These are phyloP conservation scores for Hortaea werneckii DNA, from an alignment of 2,329 filamentous ascomycete species.

Conservation along the genomic window DNA sequence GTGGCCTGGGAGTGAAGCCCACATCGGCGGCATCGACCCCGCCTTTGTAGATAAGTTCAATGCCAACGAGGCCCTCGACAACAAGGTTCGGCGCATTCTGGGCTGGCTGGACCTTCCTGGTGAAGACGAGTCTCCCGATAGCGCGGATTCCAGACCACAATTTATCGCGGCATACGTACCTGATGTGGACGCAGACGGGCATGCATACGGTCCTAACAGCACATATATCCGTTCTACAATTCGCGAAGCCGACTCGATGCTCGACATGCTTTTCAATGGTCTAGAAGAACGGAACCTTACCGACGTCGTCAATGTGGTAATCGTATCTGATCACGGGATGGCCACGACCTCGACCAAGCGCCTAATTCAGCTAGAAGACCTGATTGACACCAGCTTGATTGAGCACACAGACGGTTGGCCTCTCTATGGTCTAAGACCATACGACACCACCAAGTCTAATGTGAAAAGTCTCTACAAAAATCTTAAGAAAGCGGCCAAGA, in stretches of 20 bases:
- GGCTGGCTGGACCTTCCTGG: slow-evolving; percentile 73
- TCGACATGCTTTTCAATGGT: slow-evolving; percentile 64
- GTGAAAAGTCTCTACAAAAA: slow-evolving; percentile 57
- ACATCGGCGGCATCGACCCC: slow-evolving; percentile 64
- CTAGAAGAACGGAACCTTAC: slow-evolving; percentile 76
- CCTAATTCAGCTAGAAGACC: slow-evolving; percentile 79
- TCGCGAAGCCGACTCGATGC: slow-evolving; percentile 67
- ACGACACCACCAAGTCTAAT: slow-evolving; percentile 47
- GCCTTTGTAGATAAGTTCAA: slow-evolving; percentile 80
- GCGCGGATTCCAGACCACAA: slow-evolving; percentile 65
- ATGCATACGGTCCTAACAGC: slow-evolving; percentile 85
- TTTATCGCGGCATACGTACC: slow-evolving; percentile 92
- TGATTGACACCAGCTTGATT: slow-evolving; percentile 67
- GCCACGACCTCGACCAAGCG: slow-evolving; percentile 75
- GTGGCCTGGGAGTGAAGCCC: slow-evolving; percentile 95
- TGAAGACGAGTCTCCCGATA: slow-evolving; percentile 31
- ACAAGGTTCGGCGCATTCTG: slow-evolving; percentile 71
- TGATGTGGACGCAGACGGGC: slow-evolving; percentile 78
- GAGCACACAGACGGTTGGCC: slow-evolving; percentile 92
- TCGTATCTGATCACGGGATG: slow-evolving; percentile 99
- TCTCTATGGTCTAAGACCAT: slow-evolving; percentile 75
- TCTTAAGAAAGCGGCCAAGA: slow-evolving; percentile 41
- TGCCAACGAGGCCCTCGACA: slow-evolving; percentile 58
- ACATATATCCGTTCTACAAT: slow-evolving; percentile 81
- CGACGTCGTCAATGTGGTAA: slow-evolving; percentile 78